These are phyloP conservation scores for Hysterium pulicare DNA, from an alignment of 2,329 filamentous ascomycete genomes.

Conservation along the genomic window DNA sequence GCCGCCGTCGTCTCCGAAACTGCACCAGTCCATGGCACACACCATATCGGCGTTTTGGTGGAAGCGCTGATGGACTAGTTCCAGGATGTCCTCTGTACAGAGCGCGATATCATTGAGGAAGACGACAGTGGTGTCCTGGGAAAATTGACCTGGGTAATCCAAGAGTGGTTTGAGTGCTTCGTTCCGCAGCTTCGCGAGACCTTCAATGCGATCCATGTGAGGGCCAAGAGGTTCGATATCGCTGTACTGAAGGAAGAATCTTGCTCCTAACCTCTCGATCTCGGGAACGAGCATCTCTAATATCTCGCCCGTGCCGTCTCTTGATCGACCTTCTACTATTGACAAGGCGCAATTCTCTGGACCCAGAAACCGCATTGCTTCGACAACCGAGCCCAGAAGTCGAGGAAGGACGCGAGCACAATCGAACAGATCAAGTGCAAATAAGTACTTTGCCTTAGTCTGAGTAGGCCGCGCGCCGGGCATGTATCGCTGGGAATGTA, in stretches of 20 bases:
- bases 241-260: conserved; percentile 42
- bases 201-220: conserved; percentile 38
- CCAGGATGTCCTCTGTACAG: conserved; percentile 50
- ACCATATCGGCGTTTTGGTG: conserved; percentile 50
- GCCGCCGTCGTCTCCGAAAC: conserved; percentile 31
- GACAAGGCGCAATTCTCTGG: conserved; percentile 48
- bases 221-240: conserved; percentile 36
- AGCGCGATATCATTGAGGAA: conserved; percentile 77
- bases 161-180: conserved; percentile 47
- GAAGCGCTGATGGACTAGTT: conserved; percentile 48
- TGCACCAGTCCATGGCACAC: conserved; percentile 56
- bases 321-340: conserved; percentile 53
- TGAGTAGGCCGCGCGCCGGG: conserved; percentile 6
- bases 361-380: conserved; percentile 47
- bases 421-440: conserved; percentile 50
- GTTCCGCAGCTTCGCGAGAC: conserved; percentile 50
- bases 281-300: conserved; percentile 38
- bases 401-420: conserved; percentile 44
- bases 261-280: conserved; percentile 28
- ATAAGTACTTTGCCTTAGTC: conserved; percentile 40
- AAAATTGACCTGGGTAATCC: conserved; percentile 78
- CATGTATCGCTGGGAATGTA: background rate
- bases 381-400: conserved; percentile 49
- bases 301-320: conserved; percentile 50
- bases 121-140: conserved; percentile 82